phyloP scores from a whole-genome alignment of 129 eudicot species.

The Artemisia argyi region DNA sequence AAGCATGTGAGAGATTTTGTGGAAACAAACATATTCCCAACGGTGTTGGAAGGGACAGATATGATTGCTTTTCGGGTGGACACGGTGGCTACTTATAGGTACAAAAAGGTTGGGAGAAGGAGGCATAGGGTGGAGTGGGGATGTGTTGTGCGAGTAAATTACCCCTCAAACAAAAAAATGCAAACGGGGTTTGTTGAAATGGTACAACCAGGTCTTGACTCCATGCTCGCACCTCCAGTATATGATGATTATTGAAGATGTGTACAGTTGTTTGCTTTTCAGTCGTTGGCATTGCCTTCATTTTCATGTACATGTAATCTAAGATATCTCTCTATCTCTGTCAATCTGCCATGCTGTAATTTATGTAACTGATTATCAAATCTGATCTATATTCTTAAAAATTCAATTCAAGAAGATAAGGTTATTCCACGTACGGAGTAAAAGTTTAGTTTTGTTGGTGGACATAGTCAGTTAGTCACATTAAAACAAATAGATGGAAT shows the following conservation, averaged over 20 bases:
- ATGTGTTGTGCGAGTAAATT: constrained; percentile 25
- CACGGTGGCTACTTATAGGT: constrained; percentile 23
- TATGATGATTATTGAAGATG: background rate
- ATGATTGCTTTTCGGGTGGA: constrained; percentile 30
- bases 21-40: constrained; percentile 16
- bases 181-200: constrained; percentile 17
- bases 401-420: too few species aligned
- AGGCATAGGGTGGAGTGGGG: constrained; percentile 27
- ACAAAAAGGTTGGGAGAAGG: constrained; percentile 24
- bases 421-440: too few species aligned
- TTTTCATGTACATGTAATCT: constrained; percentile 14
- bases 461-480: too few species aligned
- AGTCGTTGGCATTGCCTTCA: constrained; percentile 10
- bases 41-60: constrained; percentile 25
- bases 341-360: too few species aligned
- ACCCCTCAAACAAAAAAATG: constrained; percentile 11
- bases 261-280: background rate
- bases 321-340: background rate
- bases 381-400: too few species aligned
- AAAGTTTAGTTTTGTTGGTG: too few species aligned
- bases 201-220: constrained; percentile 27
- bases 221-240: constrained; percentile 9
- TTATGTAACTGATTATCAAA: too few species aligned
- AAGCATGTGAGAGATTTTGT: constrained; percentile 20
- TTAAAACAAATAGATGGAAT: too few species aligned